Evolutionary conservation across 2,329 filamentous ascomycete genomes (phyloP), one percentile per base, ranked within the genome.

Genomic region (Fusarium oligoseptatum): DNA sequence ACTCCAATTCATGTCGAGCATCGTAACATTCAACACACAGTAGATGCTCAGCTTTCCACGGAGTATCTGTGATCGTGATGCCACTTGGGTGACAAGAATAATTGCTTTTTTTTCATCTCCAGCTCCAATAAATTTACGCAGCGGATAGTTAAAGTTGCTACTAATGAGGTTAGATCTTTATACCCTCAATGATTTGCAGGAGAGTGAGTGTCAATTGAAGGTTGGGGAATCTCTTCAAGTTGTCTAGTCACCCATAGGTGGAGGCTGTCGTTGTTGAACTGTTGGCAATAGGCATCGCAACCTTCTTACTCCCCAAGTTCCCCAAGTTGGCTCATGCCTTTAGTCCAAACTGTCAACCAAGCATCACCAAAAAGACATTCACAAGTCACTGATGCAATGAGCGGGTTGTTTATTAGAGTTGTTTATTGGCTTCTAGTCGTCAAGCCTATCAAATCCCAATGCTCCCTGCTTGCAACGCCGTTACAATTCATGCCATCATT

Each of bases 381-480:
- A 29, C 48, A 29, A 32, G 27, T 52, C 48, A 52, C 48, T 7
- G 8, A 6, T 22, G 52, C 20, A 32, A 5, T 22, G n/a, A 17
- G 20, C 52, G 29, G 4, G 12, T 15, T 15, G 27, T 15, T 34
- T 34, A n/a, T 43, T 58, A 57, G 4, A 50, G 12, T 62, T 56
- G n/a, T 67, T 24, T 70, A 67, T 70, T 70, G 41, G 43, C 56
- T 66, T 29, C 43, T 69, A 34, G 24, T 41, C 14, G 17, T 57
- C 14, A 37, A 66, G 66, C 61, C 48, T 67, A 52, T 70, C 17
- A 24, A 56, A n/a, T 67, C 24, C 63, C 39, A 67, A 52, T 22
- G 45, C 43, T 66, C 41, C 62, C n/a, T 64, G 37, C 52, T 57
- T 37, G 56, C 36, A 74, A 73, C 66, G 64, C 70, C 68, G 8